Evolutionary conservation across 2,329 filamentous ascomycete genomes (phyloP), one percentile per base, ranked within the genome.

Genomic region (Pleurostoma richardsiae): DNA sequence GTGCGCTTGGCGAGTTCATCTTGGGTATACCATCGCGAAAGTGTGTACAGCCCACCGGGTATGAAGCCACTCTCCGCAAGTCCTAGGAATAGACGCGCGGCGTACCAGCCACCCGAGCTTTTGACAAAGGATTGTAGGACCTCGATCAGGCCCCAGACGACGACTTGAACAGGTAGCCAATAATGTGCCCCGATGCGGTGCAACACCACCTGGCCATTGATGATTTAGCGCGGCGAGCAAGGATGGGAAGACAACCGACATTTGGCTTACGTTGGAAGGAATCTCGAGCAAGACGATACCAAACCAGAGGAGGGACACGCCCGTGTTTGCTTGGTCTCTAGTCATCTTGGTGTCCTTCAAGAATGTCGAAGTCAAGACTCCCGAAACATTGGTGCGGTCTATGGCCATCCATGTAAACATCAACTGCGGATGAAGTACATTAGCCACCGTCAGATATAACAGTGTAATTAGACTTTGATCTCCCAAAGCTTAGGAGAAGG

Each of bases 21-120:
- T 38, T 66, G 67, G 0, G 64, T 70, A 46, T 78, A 79, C 73
- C 73, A 78, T 1, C 67, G 74, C 0, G 74, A 76, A 4, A 78
- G 57, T 0, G 73, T 77, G 47, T 74, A 78, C 7, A 77, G 68
- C 0, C 70, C 67, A 1, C 72, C 74, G 0, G 74, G 74, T 26
- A 76, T 78, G 46, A 75, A 79, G 1, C 75, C 75, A 0, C 73
- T 69, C 54, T 79, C 75, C 6, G 69, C 65, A 30, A 77, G 57
- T 0, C 74, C 74, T 5, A 78, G 64, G 19, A 76, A 54, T 1
- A 70, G 47, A 6, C 74, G 64, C 1, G 68, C 66, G 3, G 67
- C 55, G 1, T 78, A 60, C 46, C 73, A 78, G 1, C 73, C 72
- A 1, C 60, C 61, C 19, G 65, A 63, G 45, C 71, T 65, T 1